These are phyloP conservation scores for Calophaca sinica DNA, from an alignment of 306 rosid genomes.

Conservation along the genomic window DNA sequence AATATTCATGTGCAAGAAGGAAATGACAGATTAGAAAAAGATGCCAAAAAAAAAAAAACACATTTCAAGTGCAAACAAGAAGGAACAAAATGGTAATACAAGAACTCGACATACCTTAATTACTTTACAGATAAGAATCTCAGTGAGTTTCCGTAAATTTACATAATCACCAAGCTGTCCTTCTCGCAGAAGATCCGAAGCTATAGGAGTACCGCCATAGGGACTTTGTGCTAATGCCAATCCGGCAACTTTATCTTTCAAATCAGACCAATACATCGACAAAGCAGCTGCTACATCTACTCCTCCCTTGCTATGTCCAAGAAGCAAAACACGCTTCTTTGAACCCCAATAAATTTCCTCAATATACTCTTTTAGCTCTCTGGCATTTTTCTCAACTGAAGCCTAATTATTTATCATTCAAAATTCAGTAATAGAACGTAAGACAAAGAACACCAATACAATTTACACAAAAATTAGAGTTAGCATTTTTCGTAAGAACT, in stretches of 20 bases:
- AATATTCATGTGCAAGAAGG: conserved; percentile 12
- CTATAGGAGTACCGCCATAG: conserved; percentile 98
- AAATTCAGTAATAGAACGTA: conserved; percentile 44
- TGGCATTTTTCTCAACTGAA: conserved; percentile 95
- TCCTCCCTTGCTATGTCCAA: conserved; percentile 99
- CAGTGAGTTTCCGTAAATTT: conserved; percentile 86
- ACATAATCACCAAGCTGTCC: conserved; percentile 99
- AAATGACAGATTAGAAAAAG: conserved; percentile 8
- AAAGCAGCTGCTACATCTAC: conserved; percentile 98
- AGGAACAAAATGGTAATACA: conserved; percentile 1
- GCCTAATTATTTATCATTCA: conserved; percentile 57
- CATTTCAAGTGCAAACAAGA: conserved; percentile 26
- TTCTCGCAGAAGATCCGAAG: conserved; percentile 93
- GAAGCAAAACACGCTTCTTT: conserved; percentile 83
- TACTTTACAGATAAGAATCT: conserved; percentile 85
- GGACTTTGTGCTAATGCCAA: conserved; percentile 94
- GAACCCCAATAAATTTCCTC: conserved; percentile 99
- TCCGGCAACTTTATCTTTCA: conserved; percentile 97
- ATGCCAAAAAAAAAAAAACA: not conserved
- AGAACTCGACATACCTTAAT: conserved; percentile 67
- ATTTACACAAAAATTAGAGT: conserved; percentile 1
- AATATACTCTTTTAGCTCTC: conserved; percentile 88
- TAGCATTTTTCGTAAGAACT: conserved; percentile 4
- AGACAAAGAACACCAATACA: conserved; percentile 8
- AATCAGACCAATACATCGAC: conserved; percentile 93